Percentiles rank a stretch among this genome's conserved stretches.
Conservation (phyloP, 352 stramenopile species). For the Globisporangium rhizosaccharum region DNA sequence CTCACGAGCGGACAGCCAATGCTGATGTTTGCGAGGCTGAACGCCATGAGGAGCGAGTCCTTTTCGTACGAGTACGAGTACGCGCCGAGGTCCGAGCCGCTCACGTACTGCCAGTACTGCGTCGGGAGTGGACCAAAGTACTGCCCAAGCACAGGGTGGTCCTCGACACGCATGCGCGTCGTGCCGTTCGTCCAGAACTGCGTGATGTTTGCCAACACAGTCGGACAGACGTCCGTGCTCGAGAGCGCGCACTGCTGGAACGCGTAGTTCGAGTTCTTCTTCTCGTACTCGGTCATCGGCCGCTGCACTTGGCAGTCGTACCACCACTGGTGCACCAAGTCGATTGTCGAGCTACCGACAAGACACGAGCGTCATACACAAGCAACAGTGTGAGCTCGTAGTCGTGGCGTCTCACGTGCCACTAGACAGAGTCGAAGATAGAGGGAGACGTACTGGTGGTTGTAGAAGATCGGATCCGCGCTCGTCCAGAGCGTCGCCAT, state of each 20-base stretch:
- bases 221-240: slow-evolving; percentile 3
- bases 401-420: neutral
- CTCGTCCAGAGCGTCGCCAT: slow-evolving; percentile 32
- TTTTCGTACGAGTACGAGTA: slow-evolving; percentile 60
- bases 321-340: slow-evolving; percentile 34
- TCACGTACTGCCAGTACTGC: slow-evolving; percentile 63
- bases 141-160: slow-evolving; percentile 31
- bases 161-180: slow-evolving; percentile 27
- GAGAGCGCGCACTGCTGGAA: slow-evolving; percentile 25
- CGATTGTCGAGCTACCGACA: slow-evolving; percentile 25
- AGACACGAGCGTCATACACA: neutral
- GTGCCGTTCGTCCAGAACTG: slow-evolving; percentile 29
- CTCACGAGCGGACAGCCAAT: neutral
- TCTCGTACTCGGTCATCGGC: slow-evolving; percentile 20
- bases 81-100: slow-evolving; percentile 34
- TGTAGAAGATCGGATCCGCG: slow-evolving; percentile 43
- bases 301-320: slow-evolving; percentile 36
- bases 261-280: slow-evolving; percentile 25
- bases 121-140: slow-evolving; percentile 52
- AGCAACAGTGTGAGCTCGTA: neutral
- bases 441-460: slow-evolving; percentile 32
- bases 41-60: slow-evolving; percentile 31
- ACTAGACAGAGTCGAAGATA: neutral
- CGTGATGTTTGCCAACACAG: slow-evolving; percentile 27
- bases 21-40: slow-evolving; percentile 1